These are phyloP conservation scores for Cryptococcus deneoformans DNA, from an alignment of 1,284 basidiomycete genomes.

Conservation along the genomic window DNA sequence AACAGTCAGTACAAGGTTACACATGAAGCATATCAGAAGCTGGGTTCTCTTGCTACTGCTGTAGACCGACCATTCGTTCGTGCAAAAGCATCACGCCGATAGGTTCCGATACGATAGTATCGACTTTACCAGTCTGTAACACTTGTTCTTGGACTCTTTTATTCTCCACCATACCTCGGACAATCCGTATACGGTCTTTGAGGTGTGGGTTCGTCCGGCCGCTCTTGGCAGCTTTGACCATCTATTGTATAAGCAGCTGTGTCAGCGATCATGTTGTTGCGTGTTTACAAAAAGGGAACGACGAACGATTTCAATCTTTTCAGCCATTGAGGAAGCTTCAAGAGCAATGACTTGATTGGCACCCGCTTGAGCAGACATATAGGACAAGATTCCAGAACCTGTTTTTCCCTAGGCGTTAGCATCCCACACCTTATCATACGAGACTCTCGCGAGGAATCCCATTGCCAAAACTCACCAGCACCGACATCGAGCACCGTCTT, in stretches of 20 bases:
- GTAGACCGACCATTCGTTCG: slow-evolving; percentile 52
- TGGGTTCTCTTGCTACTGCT: no score
- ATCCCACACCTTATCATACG: no score
- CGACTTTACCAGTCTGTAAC: slow-evolving; percentile 46
- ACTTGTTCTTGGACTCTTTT: slow-evolving; percentile 37
- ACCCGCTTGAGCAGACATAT: slow-evolving; percentile 53
- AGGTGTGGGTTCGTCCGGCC: slow-evolving; percentile 41
- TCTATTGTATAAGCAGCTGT: slow-evolving; percentile 18
- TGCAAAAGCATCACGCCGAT: slow-evolving; percentile 55
- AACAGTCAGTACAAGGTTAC: neutral
- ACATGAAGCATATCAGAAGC: neutral
- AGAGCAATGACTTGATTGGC: slow-evolving; percentile 53
- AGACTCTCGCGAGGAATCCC: no score
- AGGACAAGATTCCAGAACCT: slow-evolving; percentile 55
- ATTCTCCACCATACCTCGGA: slow-evolving; percentile 47
- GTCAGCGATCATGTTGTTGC: slow-evolving; percentile 8
- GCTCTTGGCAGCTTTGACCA: slow-evolving; percentile 43
- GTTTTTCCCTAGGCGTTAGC: no score
- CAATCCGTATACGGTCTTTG: slow-evolving; percentile 36
- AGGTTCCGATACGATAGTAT: slow-evolving; percentile 56
- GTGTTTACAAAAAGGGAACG: neutral
- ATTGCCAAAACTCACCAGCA: slow-evolving; percentile 38
- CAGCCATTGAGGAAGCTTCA: slow-evolving; percentile 54
- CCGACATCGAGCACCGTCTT: slow-evolving; percentile 52
- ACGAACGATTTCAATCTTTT: slow-evolving; percentile 50